Base-by-base conservation (phyloP, 345 rosid genomes). In the Eucalyptus marginata region DNA sequence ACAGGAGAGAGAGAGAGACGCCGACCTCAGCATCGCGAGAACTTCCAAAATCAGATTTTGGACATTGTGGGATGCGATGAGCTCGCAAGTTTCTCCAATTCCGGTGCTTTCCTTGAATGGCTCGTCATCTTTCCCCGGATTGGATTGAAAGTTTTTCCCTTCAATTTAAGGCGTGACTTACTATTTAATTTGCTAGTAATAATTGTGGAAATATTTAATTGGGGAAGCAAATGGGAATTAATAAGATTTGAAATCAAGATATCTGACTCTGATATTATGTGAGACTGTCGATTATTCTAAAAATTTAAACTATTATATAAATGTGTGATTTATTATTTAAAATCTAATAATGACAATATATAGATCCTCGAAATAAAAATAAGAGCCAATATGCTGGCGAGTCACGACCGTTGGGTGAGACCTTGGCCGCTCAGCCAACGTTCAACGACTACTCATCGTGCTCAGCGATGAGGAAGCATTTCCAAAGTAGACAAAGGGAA, bases 231-330 rank as follows among this genome's bases (percentile, higher is more conserved):
- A 52, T 0, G 25, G 4, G 0, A 50, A 6, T 50, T 50, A 15
- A 50, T 16, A 50, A 50, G 0, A 50, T 16, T 50, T 50, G 8
- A 16, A 50, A 50, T 16, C 0, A 50, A 50, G 7, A 50, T 50
- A 2, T 16, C 3, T 16, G 5, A 50, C 1, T 16, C 1, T 2
- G 2, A 16, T 50, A 50, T 6, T 16, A 50, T 50, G 0, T 50
- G 3, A 50, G 54, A 3, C 0, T 7, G 0, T 1, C 8, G 25
- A 52, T 52, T 52, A 52, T 20, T 52, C 0, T 52, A 52, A 52
- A 0, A 52, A 0, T 1, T 52, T 0, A 52, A 52, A 52, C 0
- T 52, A 52, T 20, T 52, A 52, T 20, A 52, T 20, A 8, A 52
- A 52, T 52, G 1, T 52, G 1, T 52, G 2, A 52, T 52, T 52